phyloP scores from a whole-genome alignment of 352 stramenopile genomes.

The Phytopythium helicoides region DNA sequence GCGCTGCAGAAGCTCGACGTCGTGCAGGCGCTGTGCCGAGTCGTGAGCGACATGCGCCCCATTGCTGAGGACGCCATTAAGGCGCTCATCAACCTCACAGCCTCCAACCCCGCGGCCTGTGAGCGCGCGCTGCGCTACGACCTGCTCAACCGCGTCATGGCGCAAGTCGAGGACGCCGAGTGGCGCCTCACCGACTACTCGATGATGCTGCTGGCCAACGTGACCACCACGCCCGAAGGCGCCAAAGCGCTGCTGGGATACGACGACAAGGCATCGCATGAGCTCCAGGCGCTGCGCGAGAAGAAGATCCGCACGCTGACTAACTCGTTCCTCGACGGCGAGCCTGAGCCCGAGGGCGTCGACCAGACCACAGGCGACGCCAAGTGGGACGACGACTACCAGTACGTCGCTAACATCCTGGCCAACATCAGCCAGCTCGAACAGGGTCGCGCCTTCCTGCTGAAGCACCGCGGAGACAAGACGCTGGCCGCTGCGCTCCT shows the following conservation, averaged over 20 bases:
- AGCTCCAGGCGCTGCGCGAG: slow-evolving; percentile 57
- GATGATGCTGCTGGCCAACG: slow-evolving; percentile 88
- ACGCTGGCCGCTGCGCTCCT: slow-evolving; percentile 65
- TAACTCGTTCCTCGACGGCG: slow-evolving; percentile 61
- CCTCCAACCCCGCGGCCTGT: slow-evolving; percentile 57
- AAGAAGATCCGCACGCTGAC: slow-evolving; percentile 81
- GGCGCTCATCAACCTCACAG: slow-evolving; percentile 84
- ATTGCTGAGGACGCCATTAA: slow-evolving; percentile 87
- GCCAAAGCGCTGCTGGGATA: slow-evolving; percentile 66
- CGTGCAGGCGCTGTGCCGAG: slow-evolving; percentile 70
- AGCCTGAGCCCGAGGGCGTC: slow-evolving; percentile 75
- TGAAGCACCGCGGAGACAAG: slow-evolving; percentile 68
- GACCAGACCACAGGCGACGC: slow-evolving; percentile 66
- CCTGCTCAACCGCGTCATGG: slow-evolving; percentile 86
- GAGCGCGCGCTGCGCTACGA: slow-evolving; percentile 78
- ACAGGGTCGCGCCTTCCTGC: slow-evolving; percentile 71
- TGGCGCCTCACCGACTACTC: slow-evolving; percentile 82
- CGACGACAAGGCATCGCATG: slow-evolving; percentile 42
- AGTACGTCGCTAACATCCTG: slow-evolving; percentile 85
- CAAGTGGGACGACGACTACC: slow-evolving; percentile 87
- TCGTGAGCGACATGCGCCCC: slow-evolving; percentile 81
- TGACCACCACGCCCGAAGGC: slow-evolving; percentile 69
- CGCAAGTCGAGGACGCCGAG: slow-evolving; percentile 76
- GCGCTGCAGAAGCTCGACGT: slow-evolving; percentile 70
- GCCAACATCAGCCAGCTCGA: slow-evolving; percentile 85